Conservation (phyloP, 2,329 filamentous ascomycete genomes). For the Sodiomyces alkalinus region DNA sequence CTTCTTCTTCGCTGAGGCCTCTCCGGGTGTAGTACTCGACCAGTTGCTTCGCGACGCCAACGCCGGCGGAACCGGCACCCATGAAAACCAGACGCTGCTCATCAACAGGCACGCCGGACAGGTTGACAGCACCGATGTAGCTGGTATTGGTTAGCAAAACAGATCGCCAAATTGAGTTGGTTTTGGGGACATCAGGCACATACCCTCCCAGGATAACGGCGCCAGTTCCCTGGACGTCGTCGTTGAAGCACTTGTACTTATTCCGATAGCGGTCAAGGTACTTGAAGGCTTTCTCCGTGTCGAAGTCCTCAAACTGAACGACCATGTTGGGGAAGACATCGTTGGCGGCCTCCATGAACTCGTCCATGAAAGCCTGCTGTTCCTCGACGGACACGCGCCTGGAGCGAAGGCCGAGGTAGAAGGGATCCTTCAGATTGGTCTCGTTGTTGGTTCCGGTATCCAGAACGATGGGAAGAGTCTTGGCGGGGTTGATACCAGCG, state of each 20-base stretch:
- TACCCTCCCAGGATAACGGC: constrained; percentile 81
- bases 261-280: constrained; percentile 82
- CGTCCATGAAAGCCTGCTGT: constrained; percentile 86
- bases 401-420: constrained; percentile 82
- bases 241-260: constrained; percentile 91
- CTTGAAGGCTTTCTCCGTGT: constrained; percentile 81
- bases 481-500: constrained; percentile 83
- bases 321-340: constrained; percentile 54
- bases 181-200: constrained; percentile 12
- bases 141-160: constrained; percentile 38
- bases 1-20: constrained; percentile 75
- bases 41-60: constrained; percentile 94
- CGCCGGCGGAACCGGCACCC: constrained; percentile 87
- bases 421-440: constrained; percentile 47
- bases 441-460: constrained; percentile 55
- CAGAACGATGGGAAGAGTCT: constrained; percentile 58
- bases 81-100: constrained; percentile 94
- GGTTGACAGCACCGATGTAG: constrained; percentile 60
- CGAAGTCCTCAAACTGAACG: constrained; percentile 96
- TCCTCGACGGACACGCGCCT: constrained; percentile 65
- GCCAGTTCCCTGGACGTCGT: constrained; percentile 95
- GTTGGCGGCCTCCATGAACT: constrained; percentile 84
- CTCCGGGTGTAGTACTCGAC: constrained; percentile 93
- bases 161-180: constrained; percentile 5
- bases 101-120: constrained; percentile 69